Percentiles rank a stretch among this genome's conserved stretches.
Evolutionary conservation across 139 green algal genomes (phyloP).

Genomic region (Chlorella vulgaris): DNA sequence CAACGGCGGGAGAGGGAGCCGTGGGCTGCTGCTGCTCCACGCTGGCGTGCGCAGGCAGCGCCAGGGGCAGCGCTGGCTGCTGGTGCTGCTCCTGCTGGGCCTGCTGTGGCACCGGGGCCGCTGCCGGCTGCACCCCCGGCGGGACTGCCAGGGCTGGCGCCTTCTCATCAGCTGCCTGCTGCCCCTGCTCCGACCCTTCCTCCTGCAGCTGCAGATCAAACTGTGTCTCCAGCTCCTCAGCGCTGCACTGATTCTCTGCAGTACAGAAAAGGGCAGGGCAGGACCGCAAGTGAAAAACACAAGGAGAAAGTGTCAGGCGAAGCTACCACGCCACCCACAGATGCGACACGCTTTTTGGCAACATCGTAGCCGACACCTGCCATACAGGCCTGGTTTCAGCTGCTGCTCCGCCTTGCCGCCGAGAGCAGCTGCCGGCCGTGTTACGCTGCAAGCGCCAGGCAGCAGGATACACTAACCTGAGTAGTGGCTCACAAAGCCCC

Average conservation of each 20-base stretch:
- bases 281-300: background rate
- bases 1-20: too few species aligned
- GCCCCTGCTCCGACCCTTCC: background rate
- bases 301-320: too few species aligned
- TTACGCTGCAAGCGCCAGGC: too few species aligned
- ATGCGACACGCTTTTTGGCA: too few species aligned
- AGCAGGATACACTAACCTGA: slow-evolving; percentile 21
- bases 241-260: slow-evolving; percentile 53
- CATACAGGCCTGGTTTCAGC: too few species aligned
- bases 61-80: too few species aligned
- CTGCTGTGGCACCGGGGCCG: background rate
- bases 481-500: slow-evolving; percentile 44
- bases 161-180: background rate
- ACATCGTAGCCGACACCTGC: too few species aligned
- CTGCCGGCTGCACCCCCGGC: background rate
- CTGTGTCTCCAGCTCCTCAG: slow-evolving; percentile 40
- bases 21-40: background rate
- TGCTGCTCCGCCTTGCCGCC: too few species aligned
- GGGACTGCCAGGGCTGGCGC: background rate
- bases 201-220: slow-evolving; percentile 25
- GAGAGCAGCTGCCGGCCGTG: too few species aligned
- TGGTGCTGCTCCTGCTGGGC: background rate
- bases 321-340: background rate
- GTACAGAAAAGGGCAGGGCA: background rate
- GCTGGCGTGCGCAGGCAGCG: background rate